Percentiles rank a stretch among this genome's conserved stretches.
These are phyloP conservation scores for Coemansia sp. DNA, from an alignment of 192 early-diverging fungal genomes.

Conservation along the genomic window DNA sequence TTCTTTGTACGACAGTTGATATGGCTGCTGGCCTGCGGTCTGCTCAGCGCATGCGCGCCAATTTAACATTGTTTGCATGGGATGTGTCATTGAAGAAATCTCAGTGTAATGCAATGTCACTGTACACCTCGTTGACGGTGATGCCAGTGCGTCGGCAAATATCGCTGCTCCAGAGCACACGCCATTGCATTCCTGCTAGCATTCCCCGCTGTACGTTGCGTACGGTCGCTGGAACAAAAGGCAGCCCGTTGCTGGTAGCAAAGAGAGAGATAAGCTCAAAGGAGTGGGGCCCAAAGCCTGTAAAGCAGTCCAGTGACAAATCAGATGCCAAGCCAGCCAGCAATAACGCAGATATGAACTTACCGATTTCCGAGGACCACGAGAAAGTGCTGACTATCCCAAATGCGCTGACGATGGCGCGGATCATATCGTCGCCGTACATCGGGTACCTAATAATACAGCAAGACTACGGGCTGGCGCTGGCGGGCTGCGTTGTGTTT, in stretches of 20 bases:
- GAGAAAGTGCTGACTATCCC: slow-evolving; percentile 93
- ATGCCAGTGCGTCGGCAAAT: not conserved
- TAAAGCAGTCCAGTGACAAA: not conserved
- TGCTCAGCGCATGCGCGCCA: slow-evolving; percentile 1
- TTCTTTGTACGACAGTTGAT: not conserved
- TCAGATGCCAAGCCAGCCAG: not conserved
- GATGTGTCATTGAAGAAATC: not conserved
- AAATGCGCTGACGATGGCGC: slow-evolving; percentile 80
- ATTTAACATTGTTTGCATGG: not conserved
- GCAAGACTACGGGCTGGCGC: slow-evolving; percentile 67
- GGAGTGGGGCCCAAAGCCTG: not conserved
- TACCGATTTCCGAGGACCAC: slow-evolving; percentile 15
- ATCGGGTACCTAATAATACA: slow-evolving; percentile 88
- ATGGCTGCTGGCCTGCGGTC: not conserved
- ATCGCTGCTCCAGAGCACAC: not conserved
- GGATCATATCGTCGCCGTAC: slow-evolving; percentile 77
- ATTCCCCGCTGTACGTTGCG: not conserved
- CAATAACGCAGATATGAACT: not conserved
- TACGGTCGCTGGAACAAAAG: not conserved
- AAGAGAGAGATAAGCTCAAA: not conserved
- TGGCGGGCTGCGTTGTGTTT: slow-evolving; percentile 76
- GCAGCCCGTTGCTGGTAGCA: not conserved
- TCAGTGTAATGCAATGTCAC: not conserved
- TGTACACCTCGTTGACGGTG: not conserved
- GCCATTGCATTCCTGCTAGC: not conserved